These are phyloP conservation scores for Chondrus crispus DNA, from an alignment of 23 red algal species.

Conservation along the genomic window DNA sequence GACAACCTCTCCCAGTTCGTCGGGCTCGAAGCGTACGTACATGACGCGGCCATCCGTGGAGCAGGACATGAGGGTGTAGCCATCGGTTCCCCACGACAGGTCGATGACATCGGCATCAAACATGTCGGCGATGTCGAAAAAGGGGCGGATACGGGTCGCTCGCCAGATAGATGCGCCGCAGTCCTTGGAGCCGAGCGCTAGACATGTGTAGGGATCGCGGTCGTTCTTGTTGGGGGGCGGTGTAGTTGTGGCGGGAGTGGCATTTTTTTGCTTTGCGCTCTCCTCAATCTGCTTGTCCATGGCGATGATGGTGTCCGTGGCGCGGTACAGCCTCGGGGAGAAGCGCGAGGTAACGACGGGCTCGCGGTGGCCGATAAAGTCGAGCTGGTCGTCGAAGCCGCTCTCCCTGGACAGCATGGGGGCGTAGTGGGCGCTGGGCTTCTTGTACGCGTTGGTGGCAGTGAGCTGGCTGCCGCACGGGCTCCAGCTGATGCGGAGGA, in stretches of 20 bases:
- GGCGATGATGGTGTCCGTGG: conserved; percentile 1
- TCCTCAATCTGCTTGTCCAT: not conserved
- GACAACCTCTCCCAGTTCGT: conserved; percentile 82
- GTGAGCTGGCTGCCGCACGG: conserved; percentile 77
- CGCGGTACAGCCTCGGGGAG: conserved; percentile 76
- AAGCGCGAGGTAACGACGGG: conserved; percentile 78
- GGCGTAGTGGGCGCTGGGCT: conserved; percentile 63
- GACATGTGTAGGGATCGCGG: conserved; percentile 50
- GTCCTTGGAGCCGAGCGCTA: conserved; percentile 89
- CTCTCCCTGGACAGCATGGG: conserved; percentile 66
- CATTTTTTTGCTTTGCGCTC: conserved; percentile 18
- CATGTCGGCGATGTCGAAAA: conserved; percentile 68
- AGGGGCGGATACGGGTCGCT: conserved; percentile 42
- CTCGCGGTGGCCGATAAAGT: conserved; percentile 82
- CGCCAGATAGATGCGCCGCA: conserved; percentile 78
- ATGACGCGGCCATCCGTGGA: conserved; percentile 80
- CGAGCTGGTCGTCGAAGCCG: conserved; percentile 62
- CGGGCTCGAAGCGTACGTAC: conserved; percentile 68
- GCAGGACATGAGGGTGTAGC: conserved; percentile 78
- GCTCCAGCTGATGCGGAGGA: conserved; percentile 80
- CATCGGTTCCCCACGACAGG: conserved; percentile 80
- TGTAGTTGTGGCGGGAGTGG: no score
- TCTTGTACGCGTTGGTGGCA: conserved; percentile 71
- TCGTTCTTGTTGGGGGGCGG: not conserved
- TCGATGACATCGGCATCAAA: conserved; percentile 89